Base-by-base conservation (phyloP, 2,329 filamentous ascomycete genomes). In the Juglanconis oblonga region DNA sequence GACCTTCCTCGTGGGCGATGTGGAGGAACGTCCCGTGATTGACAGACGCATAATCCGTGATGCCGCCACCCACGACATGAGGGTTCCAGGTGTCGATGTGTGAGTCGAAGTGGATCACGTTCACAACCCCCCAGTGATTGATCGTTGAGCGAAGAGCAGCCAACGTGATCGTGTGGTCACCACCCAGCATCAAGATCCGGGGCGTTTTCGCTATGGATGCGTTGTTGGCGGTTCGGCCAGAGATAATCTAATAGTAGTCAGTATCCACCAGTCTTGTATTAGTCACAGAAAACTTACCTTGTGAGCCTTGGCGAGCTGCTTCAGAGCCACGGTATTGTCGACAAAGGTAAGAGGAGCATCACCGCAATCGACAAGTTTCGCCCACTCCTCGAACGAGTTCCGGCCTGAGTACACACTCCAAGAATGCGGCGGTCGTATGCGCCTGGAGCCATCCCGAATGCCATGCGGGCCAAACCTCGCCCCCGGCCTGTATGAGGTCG, bases 41-140 rank as follows among this genome's bases (percentile, higher is more conserved):
- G 7, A 74, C 80, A 70, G 71, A 81, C 75, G 82, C 83, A 63
- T 87, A 86, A 61, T 85, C 77, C 5, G 81, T 83, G 13, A 86
- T 76, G 1, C 81, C 81, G 24, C 83, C 83, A 10, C 82, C 81
- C 3, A 85, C 67, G 0, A 83, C 79, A 0, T 79, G 79, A 0
- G 89, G 88, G 68, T 90, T 84, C 88, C 89, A 92, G 0, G 89
- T 91, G 70, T 91, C 88, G 7, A 91, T 78, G 68, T 92, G 87
- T 4, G 66, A 85, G 64, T 88, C 85, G 65, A 88, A 88, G 68
- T 89, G 86, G 33, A 89, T 74, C 3, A 88, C 85, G 1, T 83
- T 83, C 11, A 88, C 80, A 2, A 80, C 77, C 17, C 81, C 83
- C 79, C 80, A 87, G 54, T 77, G 77, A 42, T 79, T 72, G 64